Conservation (phyloP, 441 rosid species). For the Biscutella laevigata region DNA sequence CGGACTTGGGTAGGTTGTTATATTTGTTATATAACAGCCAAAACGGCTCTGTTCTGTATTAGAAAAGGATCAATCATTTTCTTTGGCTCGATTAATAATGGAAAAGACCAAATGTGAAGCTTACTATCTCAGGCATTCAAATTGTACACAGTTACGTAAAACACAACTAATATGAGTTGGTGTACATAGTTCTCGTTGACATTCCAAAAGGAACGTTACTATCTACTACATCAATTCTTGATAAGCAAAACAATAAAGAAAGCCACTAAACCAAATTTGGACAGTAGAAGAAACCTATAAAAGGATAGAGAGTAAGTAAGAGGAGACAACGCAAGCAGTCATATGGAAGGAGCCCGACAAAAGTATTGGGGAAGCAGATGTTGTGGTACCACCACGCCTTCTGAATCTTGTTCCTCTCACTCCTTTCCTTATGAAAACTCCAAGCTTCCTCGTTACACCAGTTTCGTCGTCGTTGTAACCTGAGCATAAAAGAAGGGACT, state of each 20-base stretch:
- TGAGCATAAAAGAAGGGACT: constrained; percentile 20
- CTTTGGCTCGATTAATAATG: not conserved
- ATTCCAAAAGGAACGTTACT: not conserved
- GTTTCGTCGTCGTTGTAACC: constrained; percentile 1
- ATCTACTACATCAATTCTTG: not conserved
- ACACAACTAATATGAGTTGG: not conserved
- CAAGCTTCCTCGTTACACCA: constrained; percentile 19
- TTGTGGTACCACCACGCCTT: not conserved
- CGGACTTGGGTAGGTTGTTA: not conserved
- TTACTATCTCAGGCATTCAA: not conserved
- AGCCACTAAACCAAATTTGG: not conserved
- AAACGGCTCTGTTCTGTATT: too few relatives aligned
- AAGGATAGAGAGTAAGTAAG: not conserved
- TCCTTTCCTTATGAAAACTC: constrained; percentile 15
- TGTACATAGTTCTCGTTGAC: not conserved
- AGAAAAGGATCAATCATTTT: not conserved
- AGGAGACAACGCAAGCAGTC: constrained; percentile 9
- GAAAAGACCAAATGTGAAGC: not conserved
- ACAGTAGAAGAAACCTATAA: constrained; percentile 1
- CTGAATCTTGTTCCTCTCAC: too few relatives aligned
- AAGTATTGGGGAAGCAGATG: constrained; percentile 13
- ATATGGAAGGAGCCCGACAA: constrained; percentile 14
- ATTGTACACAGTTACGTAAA: not conserved
- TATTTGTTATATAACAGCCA: not conserved
- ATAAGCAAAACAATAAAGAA: not conserved